Percentiles rank a stretch among this genome's conserved stretches.
Evolutionary conservation across 495 filamentous ascomycete genomes (phyloP).

Genomic region (Letharia lupina): DNA sequence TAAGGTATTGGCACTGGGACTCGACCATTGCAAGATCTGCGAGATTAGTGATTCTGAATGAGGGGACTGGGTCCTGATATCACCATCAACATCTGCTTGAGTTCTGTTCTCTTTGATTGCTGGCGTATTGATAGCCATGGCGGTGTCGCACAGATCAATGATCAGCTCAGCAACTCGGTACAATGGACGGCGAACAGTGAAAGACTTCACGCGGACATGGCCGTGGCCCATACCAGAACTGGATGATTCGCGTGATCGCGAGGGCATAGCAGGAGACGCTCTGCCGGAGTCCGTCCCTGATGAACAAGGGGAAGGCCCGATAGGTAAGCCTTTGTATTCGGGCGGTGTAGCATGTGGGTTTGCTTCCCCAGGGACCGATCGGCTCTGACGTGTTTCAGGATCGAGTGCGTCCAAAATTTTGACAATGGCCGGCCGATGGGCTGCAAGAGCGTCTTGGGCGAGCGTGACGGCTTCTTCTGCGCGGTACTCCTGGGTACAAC

Average conservation of each 20-base stretch:
- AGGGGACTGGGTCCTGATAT: constrained; percentile 81
- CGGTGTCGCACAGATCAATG: constrained; percentile 90
- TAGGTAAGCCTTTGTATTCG: constrained; percentile 86
- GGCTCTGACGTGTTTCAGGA: constrained; percentile 63
- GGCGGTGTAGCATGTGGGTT: constrained; percentile 46
- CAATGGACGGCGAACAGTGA: constrained; percentile 81
- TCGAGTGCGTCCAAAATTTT: constrained; percentile 79
- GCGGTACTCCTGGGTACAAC: constrained; percentile 90
- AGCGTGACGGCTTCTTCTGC: constrained; percentile 97
- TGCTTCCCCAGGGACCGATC: constrained; percentile 53
- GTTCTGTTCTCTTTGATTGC: constrained; percentile 72
- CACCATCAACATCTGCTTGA: constrained; percentile 51
- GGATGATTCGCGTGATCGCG: constrained; percentile 75
- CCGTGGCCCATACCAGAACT: constrained; percentile 61
- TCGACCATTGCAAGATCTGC: constrained; percentile 92
- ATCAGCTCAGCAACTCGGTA: constrained; percentile 89
- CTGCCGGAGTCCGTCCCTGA: constrained; percentile 54
- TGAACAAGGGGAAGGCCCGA: constrained; percentile 62
- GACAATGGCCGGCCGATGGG: constrained; percentile 93
- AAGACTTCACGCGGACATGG: constrained; percentile 68
- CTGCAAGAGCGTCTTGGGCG: constrained; percentile 83
- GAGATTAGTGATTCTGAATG: constrained; percentile 88
- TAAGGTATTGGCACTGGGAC: constrained; percentile 72
- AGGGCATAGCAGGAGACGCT: constrained; percentile 57
- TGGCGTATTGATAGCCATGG: constrained; percentile 88